phyloP scores from a whole-genome alignment of 1,284 basidiomycete genomes.

The Leccinum fuscescens region DNA sequence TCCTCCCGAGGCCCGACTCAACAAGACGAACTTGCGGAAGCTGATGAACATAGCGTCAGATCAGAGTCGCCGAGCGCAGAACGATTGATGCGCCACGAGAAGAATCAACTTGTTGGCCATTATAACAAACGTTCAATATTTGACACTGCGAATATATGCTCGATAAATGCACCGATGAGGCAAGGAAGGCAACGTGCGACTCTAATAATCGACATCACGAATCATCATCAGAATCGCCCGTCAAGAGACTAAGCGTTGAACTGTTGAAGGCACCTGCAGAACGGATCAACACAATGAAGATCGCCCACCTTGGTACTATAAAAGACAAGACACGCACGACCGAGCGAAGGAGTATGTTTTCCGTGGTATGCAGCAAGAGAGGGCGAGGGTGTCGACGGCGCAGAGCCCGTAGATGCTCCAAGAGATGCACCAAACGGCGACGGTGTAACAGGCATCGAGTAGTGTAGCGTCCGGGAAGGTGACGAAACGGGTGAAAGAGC shows the following conservation, averaged over 20 bases:
- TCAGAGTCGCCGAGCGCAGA: neutral
- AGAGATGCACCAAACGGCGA: slow-evolving; percentile 38
- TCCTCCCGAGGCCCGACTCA: neutral
- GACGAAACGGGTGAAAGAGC: slow-evolving; percentile 51
- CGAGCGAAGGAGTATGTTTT: slow-evolving; percentile 28
- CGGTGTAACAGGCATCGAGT: slow-evolving; percentile 39
- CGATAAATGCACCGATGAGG: slow-evolving; percentile 11
- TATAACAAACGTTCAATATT: slow-evolving; percentile 6
- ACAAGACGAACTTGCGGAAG: neutral
- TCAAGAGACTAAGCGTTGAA: slow-evolving; percentile 25
- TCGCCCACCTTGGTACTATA: neutral
- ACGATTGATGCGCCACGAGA: neutral
- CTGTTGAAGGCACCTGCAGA: slow-evolving; percentile 30
- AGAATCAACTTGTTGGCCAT: neutral
- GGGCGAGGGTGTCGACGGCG: slow-evolving; percentile 41
- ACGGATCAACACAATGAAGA: neutral
- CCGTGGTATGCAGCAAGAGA: slow-evolving; percentile 34
- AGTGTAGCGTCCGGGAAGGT: slow-evolving; percentile 43
- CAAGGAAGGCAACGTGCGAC: neutral
- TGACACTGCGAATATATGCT: slow-evolving; percentile 4
- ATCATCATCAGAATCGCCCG: slow-evolving; percentile 31
- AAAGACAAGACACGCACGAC: slow-evolving; percentile 23
- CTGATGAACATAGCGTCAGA: neutral
- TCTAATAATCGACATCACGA: slow-evolving; percentile 10
- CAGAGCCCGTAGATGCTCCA: slow-evolving; percentile 35